A percentile compares a stretch with the other conserved stretches of the same genome.
These are phyloP conservation scores for Corymbia citriodora DNA, from an alignment of 441 rosid genomes.

Conservation along the genomic window DNA sequence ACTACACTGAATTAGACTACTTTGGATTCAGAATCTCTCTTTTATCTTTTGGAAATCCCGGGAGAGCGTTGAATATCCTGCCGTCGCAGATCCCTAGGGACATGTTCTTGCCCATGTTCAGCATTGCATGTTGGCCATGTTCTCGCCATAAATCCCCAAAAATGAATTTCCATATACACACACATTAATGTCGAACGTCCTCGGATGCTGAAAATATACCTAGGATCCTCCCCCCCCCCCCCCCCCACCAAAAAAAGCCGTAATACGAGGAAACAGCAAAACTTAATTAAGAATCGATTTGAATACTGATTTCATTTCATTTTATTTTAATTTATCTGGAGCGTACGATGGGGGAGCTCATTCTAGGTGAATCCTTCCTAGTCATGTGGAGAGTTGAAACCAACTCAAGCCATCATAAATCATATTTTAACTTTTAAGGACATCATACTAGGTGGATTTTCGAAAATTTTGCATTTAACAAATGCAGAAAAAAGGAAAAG, in stretches of 20 bases:
- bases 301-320: neutral
- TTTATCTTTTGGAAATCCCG: neutral
- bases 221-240: neutral
- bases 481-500: neutral
- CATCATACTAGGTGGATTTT: neutral
- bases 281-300: neutral
- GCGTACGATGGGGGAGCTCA: neutral
- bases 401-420: neutral
- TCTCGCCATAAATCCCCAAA: neutral
- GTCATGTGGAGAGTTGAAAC: neutral
- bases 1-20: neutral
- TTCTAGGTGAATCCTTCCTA: neutral
- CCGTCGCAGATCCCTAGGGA: neutral
- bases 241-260: neutral
- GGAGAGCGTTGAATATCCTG: neutral
- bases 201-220: neutral
- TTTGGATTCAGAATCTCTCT: neutral
- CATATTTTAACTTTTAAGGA: neutral
- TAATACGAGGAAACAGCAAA: neutral
- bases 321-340: neutral
- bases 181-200: neutral
- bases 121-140: neutral
- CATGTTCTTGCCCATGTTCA: neutral
- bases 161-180: neutral
- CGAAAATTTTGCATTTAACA: neutral